Base-by-base conservation (phyloP, 352 stramenopile species). In the Phytophthora agathidicida region DNA sequence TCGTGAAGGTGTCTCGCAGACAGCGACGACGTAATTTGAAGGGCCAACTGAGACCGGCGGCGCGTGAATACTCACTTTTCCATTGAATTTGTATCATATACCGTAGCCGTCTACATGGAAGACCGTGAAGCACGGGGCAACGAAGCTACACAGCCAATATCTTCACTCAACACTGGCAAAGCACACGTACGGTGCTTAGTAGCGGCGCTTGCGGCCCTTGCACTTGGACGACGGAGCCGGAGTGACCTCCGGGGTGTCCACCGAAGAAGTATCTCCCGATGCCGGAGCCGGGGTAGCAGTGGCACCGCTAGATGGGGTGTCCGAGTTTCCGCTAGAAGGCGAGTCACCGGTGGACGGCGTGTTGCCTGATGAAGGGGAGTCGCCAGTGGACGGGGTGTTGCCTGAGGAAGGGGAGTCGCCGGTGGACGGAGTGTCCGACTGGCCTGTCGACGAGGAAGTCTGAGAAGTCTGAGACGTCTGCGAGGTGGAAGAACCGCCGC, bases 151-250 rank as follows among this genome's bases (percentile, higher is more conserved):
- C 43, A 51, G 38, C 43, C 43, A 51, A 37, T 19, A 51, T 51
- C 17, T 49, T 45, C 36, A 58, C 39, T 58, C 45, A 39, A 51
- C 37, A 60, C 31, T 51, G 46, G 20, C 20, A 38, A 30, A 45
- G 13, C 35, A 48, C n/a, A n/a, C n/a, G n/a, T n/a, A 7, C 3
- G 10, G 17, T 59, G 9, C 46, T 42, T 60, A 65, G 56, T 65
- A 42, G 20, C 56, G 56, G 30, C 47, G 56, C 26, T 52, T 65
- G 13, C 46, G 46, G 13, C 56, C 56, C 14, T 58, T 65, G 31
- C 56, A 65, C 56, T 65, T 65, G 46, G 46, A 58, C 9, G 38
- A 65, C 31, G 56, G 56, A n/a, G 46, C 56, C 5, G 38, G 56
- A 19, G 56, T 59, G 8, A 65, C 38, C 32, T 53, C 46, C 1